phyloP scores from a whole-genome alignment of 2,329 filamentous ascomycete genomes.

The Pseudogymnoascus sp. region DNA sequence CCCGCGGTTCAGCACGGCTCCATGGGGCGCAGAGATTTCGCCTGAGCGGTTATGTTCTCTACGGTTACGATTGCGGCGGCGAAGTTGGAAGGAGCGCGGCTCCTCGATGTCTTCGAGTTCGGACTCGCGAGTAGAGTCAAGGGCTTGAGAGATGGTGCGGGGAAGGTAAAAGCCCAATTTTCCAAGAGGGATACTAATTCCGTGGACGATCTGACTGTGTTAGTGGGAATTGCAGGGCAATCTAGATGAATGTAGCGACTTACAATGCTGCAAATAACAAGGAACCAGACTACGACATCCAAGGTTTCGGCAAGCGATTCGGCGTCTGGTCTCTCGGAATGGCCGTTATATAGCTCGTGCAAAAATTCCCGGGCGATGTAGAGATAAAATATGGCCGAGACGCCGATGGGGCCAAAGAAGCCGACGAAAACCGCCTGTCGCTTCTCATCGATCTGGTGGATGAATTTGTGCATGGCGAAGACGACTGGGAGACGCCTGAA shows the following conservation, averaged over 20 bases:
- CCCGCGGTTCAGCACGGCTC: background rate
- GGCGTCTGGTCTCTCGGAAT: slow-evolving; percentile 56
- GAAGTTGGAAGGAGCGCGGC: background rate
- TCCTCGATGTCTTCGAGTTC: slow-evolving; percentile 11
- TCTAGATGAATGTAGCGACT: too few species aligned
- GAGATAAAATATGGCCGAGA: slow-evolving; percentile 84
- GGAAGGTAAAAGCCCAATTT: slow-evolving; percentile 56
- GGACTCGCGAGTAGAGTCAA: slow-evolving; percentile 33
- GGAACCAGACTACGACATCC: slow-evolving; percentile 74
- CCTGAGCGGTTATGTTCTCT: background rate
- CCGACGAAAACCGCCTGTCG: slow-evolving; percentile 78
- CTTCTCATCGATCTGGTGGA: slow-evolving; percentile 68
- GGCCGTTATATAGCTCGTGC: slow-evolving; percentile 50
- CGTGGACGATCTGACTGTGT: slow-evolving; percentile 73
- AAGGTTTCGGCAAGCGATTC: slow-evolving; percentile 56
- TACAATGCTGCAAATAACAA: slow-evolving; percentile 75
- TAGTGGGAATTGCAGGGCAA: too few species aligned
- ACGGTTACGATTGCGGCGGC: background rate
- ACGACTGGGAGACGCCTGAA: slow-evolving; percentile 65
- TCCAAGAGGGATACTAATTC: slow-evolving; percentile 69
- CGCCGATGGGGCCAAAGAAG: slow-evolving; percentile 89
- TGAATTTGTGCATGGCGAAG: slow-evolving; percentile 61
- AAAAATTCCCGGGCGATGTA: slow-evolving; percentile 75
- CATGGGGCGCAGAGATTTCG: background rate
- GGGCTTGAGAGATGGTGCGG: slow-evolving; percentile 48